Conservation (phyloP, 2,329 filamentous ascomycete genomes). For the Fusarium clavum region DNA sequence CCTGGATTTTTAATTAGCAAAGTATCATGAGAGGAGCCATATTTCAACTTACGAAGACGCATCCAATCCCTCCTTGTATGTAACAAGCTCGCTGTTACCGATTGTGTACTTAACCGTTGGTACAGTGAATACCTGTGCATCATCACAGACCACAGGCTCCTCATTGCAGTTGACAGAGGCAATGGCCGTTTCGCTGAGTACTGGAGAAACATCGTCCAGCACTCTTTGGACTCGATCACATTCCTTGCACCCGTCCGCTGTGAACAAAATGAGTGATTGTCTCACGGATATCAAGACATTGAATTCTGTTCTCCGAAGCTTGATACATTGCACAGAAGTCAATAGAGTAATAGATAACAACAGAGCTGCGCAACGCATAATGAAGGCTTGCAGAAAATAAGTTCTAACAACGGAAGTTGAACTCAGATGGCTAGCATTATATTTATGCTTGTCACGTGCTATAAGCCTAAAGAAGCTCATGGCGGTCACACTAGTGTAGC, state of each 20-base stretch:
- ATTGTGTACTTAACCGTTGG: background rate
- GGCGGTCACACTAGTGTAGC: background rate
- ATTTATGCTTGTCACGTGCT: background rate
- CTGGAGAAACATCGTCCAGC: background rate
- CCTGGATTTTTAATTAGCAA: background rate
- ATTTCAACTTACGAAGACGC: background rate
- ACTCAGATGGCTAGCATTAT: background rate
- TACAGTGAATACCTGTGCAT: background rate
- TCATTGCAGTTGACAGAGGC: slow-evolving; percentile 8
- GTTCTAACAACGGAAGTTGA: background rate
- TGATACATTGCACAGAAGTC: background rate
- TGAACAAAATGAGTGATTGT: background rate
- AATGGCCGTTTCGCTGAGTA: background rate
- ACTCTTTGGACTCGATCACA: background rate
- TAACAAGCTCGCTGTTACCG: background rate
- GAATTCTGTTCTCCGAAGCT: slow-evolving; percentile 1
- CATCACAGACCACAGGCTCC: background rate
- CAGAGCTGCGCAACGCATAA: background rate
- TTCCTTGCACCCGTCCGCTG: slow-evolving; percentile 5
- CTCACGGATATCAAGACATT: background rate
- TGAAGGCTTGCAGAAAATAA: background rate
- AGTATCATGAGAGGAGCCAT: rapidly evolving
- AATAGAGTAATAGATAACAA: background rate
- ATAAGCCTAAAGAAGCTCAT: background rate
- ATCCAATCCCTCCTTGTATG: slow-evolving; percentile 3